These are phyloP conservation scores for Zelonia costaricensis DNA, from an alignment of 208 protist genomes.

Conservation along the genomic window DNA sequence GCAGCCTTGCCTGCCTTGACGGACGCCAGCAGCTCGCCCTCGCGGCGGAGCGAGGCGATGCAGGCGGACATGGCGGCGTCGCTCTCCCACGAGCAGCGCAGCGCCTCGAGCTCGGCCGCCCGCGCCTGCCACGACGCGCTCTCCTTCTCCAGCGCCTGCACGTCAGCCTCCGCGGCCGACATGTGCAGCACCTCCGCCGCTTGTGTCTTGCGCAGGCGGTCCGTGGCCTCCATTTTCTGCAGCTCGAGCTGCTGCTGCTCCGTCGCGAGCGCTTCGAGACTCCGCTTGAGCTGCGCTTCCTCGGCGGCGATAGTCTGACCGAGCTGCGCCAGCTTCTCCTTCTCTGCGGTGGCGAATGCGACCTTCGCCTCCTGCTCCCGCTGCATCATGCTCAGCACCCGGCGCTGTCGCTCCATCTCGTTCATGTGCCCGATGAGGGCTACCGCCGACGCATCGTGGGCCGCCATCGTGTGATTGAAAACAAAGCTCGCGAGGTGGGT, in stretches of 20 bases:
- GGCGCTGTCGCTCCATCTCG: slow-evolving; percentile 72
- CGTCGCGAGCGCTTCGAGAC: slow-evolving; percentile 52
- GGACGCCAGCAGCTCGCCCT: slow-evolving; percentile 14
- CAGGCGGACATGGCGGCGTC: slow-evolving; percentile 33
- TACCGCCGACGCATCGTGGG: slow-evolving; percentile 42
- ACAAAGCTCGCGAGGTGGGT: too few relatives aligned
- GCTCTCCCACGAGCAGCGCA: slow-evolving; percentile 31
- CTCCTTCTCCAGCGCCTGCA: slow-evolving; percentile 31
- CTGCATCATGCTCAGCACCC: slow-evolving; percentile 63
- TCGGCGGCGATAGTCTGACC: slow-evolving; percentile 32
- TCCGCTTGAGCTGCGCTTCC: slow-evolving; percentile 44
- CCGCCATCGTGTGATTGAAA: slow-evolving; percentile 22
- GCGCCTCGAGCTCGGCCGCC: slow-evolving; percentile 35
- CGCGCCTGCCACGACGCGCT: slow-evolving; percentile 32
- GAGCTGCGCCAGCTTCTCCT: slow-evolving; percentile 44
- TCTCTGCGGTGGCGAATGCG: slow-evolving; percentile 46
- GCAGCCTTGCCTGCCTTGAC: slow-evolving; percentile 25
- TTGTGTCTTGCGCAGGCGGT: slow-evolving; percentile 62
- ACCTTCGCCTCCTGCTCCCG: slow-evolving; percentile 75
- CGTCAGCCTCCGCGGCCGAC: slow-evolving; percentile 27
- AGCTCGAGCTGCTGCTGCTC: slow-evolving; percentile 72
- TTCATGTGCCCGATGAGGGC: slow-evolving; percentile 77
- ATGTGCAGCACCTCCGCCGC: slow-evolving; percentile 68
- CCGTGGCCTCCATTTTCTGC: slow-evolving; percentile 46
- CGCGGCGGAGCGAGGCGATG: slow-evolving; percentile 23